Base-by-base conservation (phyloP, 2,329 filamentous ascomycete species). In the Talaromyces atroroseus region DNA sequence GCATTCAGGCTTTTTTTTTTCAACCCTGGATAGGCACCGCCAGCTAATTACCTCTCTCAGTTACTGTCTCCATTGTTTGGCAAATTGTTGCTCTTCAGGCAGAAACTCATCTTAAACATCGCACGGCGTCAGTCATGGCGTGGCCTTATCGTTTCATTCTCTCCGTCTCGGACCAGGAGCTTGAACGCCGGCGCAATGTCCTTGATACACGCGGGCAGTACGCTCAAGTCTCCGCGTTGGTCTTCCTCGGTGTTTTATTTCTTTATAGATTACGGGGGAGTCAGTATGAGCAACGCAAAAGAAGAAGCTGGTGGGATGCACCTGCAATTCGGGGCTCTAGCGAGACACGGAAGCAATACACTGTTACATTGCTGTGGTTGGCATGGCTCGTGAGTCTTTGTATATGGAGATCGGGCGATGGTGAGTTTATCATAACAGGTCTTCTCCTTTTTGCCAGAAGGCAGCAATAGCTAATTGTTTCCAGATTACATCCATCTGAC, bases 401-500 rank as follows among this genome's bases (percentile, higher is more conserved):
- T 29, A 66, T 80, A 16, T 73, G 74, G 61, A 72, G 77, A 38
- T 82, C 81, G 36, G 79, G 78, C 10, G 74, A 82, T 65, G 81
- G 81, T 83, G 71, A 59, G 51, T 44, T 8, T 16, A 14, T 16
- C 16, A 10, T 34, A 34, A 3, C 12, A 36, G 16, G 32, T 34
- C 29, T 11, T 34, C 7, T 34, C 5, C 11, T 34, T 29, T 29
- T n/a, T n/a, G n/a, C n/a, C n/a, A n/a, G n/a, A n/a, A n/a, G n/a
- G n/a, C n/a, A n/a, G n/a, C n/a, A 36, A 14, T 40, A 20, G 42
- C n/a, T 40, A 42, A n/a, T 24, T 6, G 11, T n/a, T 16, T 21
- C 16, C 32, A 84, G 83, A 86, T 66, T 86, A 85, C 56, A 73
- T 85, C 29, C 83, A 86, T 66, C 70, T 86, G 23, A 85, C 83